Evolutionary conservation across 1,284 basidiomycete species (phyloP).

Genomic region (Megacollybia platyphylla): DNA sequence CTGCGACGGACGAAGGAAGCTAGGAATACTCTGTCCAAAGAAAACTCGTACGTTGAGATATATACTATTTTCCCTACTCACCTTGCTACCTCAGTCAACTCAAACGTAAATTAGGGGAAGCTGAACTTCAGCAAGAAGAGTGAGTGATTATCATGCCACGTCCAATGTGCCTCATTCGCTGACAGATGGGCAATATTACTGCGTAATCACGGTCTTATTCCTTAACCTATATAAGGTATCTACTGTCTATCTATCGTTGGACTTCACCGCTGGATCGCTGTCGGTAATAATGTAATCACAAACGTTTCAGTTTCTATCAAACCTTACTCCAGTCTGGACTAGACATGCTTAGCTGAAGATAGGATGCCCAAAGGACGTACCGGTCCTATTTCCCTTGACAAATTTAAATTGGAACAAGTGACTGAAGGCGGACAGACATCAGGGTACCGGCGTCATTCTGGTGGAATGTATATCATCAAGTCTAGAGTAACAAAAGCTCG

Average conservation of each 20-base stretch:
- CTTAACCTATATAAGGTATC: not conserved
- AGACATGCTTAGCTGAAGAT: too few species aligned
- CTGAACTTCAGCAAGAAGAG: conserved; percentile 70
- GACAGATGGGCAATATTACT: conserved; percentile 1
- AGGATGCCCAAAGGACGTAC: too few species aligned
- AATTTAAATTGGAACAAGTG: too few species aligned
- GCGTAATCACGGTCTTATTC: not conserved
- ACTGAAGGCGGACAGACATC: too few species aligned
- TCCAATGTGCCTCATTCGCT: conserved; percentile 6
- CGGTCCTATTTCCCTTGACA: too few species aligned
- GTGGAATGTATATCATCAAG: too few species aligned
- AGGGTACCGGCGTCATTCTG: too few species aligned
- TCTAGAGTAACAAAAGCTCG: too few species aligned
- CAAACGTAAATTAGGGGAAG: conserved; percentile 58
- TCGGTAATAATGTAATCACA: too few species aligned
- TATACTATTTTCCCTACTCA: conserved; percentile 1
- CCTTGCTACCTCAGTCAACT: conserved; percentile 35
- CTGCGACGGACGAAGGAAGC: conserved; percentile 61
- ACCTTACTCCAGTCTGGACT: too few species aligned
- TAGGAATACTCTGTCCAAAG: conserved; percentile 58
- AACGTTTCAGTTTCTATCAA: too few species aligned
- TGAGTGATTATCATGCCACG: conserved; percentile 25
- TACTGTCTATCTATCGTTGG: not conserved
- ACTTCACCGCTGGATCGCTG: too few species aligned
- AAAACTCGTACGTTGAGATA: conserved; percentile 56